Evolutionary conservation across 2,329 filamentous ascomycete species (phyloP), one percentile per base, ranked within the genome.

Genomic region (Kalmusia sp.): DNA sequence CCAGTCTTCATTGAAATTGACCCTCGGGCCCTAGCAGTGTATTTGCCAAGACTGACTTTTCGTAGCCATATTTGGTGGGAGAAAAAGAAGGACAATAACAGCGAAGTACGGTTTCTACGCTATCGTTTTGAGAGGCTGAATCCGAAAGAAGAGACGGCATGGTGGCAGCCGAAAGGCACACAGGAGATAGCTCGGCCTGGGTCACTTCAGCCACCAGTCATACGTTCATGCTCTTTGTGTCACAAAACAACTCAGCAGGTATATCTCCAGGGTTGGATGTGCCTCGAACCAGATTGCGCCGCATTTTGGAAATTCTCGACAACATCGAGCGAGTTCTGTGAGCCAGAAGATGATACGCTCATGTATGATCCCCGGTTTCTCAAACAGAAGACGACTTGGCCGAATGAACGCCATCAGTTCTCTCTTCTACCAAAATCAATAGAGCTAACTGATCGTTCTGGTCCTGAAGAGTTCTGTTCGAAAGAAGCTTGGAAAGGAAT

Each of bases 41-140:
- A n/a, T n/a, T n/a, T n/a, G n/a, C n/a, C n/a, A n/a, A n/a, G n/a
- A n/a, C n/a, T n/a, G n/a, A n/a, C n/a, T n/a, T n/a, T n/a, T n/a
- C n/a, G n/a, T n/a, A n/a, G n/a, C n/a, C 77, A 88, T 43, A 77
- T 91, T 0, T 93, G 89, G 89, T 77, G 74, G 9, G 89, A 93
- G 61, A 81, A 79, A 54, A 75, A 75, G 4, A 57, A 73, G 0
- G 68, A 76, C 1, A 77, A 69, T 5, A 72, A 69, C 6, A 57
- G 73, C 0, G 69, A 76, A 1, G 77, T 68, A 5, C 72, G 68
- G 1, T 77, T 80, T 81, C 81, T 83, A 61, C 86, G 84, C 57
- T 79, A 88, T 22, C 83, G 88, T 0, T 81, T 91, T 3, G 86
- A 92, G 67, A 89, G 88, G 55, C 72, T 90, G 0, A 69, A 86